Evolutionary conservation across 2,329 filamentous ascomycete species (phyloP).

Genomic region (Monilinia aucupariae): DNA sequence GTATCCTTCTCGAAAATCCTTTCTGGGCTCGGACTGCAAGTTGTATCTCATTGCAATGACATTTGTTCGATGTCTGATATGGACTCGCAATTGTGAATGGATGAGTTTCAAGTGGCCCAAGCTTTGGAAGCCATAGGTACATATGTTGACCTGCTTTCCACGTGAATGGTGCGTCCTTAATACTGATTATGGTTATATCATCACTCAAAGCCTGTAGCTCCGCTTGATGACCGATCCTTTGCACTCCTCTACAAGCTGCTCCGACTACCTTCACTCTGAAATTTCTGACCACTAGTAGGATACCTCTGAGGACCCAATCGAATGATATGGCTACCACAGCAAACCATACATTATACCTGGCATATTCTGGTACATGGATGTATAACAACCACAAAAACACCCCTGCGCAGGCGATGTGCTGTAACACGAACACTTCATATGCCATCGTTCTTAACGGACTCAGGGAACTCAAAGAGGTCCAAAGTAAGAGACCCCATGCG

Average conservation of each 20-base stretch:
- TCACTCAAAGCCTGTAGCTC: conserved; percentile 45
- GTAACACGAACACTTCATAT: conserved; percentile 65
- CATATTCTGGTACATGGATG: conserved; percentile 54
- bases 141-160: conserved; percentile 58
- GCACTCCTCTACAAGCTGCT: conserved; percentile 25
- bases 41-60: conserved; percentile 49
- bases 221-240: conserved; percentile 49
- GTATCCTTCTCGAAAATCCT: conserved; percentile 53
- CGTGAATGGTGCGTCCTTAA: conserved; percentile 54
- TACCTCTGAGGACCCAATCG: conserved; percentile 50
- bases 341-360: conserved; percentile 61
- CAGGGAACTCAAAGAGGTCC: conserved; percentile 59
- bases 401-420: conserved; percentile 58
- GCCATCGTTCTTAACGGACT: conserved; percentile 58
- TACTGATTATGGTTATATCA: conserved; percentile 51
- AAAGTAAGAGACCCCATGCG: conserved; percentile 60
- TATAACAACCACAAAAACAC: conserved; percentile 60
- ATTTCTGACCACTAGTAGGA: conserved; percentile 47
- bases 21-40: conserved; percentile 51
- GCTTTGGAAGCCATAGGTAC: conserved; percentile 53
- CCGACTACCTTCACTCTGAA: conserved; percentile 37
- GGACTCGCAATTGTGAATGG: conserved; percentile 57
- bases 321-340: conserved; percentile 56
- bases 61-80: conserved; percentile 42
- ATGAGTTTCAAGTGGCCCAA: conserved; percentile 52